These are phyloP conservation scores for Corchorus capsularis DNA, from an alignment of 345 rosid genomes.

Conservation along the genomic window DNA sequence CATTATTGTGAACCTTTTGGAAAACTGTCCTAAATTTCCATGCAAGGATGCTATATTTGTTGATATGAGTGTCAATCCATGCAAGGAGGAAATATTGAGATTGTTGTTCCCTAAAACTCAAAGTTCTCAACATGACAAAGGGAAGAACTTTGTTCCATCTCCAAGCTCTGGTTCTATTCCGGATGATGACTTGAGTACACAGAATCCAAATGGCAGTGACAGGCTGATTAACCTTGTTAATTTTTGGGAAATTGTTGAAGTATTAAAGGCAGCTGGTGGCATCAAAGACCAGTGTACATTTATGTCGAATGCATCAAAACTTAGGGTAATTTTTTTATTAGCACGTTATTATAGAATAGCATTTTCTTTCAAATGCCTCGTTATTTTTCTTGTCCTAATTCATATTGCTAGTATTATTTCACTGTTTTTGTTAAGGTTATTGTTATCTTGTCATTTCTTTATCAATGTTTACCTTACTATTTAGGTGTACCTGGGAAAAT, in stretches of 20 bases:
- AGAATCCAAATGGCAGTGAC: neutral
- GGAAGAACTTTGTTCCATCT: neutral
- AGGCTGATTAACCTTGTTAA: neutral
- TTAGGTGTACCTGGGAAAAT: constrained; percentile 20
- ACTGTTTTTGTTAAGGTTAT: too few species aligned
- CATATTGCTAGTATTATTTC: too few species aligned
- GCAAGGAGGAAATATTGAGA: constrained; percentile 29
- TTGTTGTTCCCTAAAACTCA: constrained; percentile 24
- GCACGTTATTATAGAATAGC: too few species aligned
- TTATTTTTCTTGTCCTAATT: too few species aligned
- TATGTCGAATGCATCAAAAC: neutral
- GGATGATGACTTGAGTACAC: neutral
- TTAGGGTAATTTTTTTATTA: constrained; percentile 1
- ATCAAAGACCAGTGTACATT: neutral
- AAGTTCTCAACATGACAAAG: neutral
- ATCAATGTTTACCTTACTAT: neutral
- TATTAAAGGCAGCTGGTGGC: neutral
- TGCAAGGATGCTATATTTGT: constrained; percentile 27
- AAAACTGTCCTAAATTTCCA: neutral
- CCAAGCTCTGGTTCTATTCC: neutral
- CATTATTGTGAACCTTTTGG: constrained; percentile 24
- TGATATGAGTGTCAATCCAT: constrained; percentile 29
- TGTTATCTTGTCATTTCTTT: too few species aligned
- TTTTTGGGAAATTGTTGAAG: constrained; percentile 23
- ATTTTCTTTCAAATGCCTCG: too few species aligned